Base-by-base conservation (phyloP, 768 basidiomycete species). In the Myochromella boudieri region DNA sequence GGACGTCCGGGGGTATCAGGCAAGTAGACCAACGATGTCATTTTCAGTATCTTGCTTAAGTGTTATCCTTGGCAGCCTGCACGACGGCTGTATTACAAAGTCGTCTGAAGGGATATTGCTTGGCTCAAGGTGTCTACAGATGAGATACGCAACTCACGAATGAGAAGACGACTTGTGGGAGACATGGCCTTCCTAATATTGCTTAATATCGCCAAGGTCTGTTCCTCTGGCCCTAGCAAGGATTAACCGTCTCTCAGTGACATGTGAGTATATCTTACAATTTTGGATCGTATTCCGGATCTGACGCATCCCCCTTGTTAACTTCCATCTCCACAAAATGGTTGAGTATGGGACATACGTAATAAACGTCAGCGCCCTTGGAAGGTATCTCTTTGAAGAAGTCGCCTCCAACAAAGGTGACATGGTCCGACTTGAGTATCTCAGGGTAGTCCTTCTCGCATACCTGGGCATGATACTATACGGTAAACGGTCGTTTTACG, bases 341-440 rank as follows among this genome's bases (percentile, higher is more conserved):
- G 28, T 9, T n/a, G 10, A 18, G 6, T 18, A 37, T 33, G 26
- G 10, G n/a, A 60, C 68, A 49, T 46, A 77, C 74, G 54, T 74
- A 73, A 53, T 76, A 75, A 12, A 74, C 57, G 49, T 74, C 67
- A 32, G 66, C 68, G 12, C 60, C 65, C 10, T 52, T 50, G 27
- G 68, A 60, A 1, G 74, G 71, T 3, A 66, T 38, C 15, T 68
- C 65, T 9, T 53, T 54, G 45, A 75, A 70, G 53, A 77, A 76
- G 45, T 77, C 68, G 22, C 75, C 57, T 0, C 65, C 46, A 15
- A 63, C 44, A 49, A 77, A 72, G n/a, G 63, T 50, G n/a, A 75
- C 60, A 8, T 68, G 57, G 14, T 60, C 44, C 34, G 66, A 57
- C 37, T 56, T 51, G 9, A 75, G 60, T 9, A 66, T 69, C 33